Conservation (phyloP, 148 eudicot species). For the Rheum nobile region DNA sequence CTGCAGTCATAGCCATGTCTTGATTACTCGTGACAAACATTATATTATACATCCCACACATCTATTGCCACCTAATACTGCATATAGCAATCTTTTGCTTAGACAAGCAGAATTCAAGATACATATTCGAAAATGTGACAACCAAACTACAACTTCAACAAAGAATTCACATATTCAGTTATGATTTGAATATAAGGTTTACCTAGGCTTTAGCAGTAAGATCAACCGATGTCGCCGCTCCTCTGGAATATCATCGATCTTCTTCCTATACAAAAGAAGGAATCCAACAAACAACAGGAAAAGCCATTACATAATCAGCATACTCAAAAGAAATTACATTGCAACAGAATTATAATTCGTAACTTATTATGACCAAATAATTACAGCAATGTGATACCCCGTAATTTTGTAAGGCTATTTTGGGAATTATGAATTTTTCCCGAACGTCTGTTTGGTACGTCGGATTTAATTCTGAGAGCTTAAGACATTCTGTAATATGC, state of each 20-base stretch:
- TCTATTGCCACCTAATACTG: not conserved
- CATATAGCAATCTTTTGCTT: not conserved
- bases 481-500: too few relatives aligned
- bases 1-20: conserved; percentile 22
- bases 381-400: too few relatives aligned
- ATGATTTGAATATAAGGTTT: not conserved
- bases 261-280: conserved; percentile 41
- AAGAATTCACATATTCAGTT: not conserved
- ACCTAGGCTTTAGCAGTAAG: conserved; percentile 50
- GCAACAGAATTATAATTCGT: not conserved
- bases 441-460: too few relatives aligned
- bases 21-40: not conserved
- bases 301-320: not conserved
- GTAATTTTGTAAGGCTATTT: too few relatives aligned
- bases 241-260: conserved; percentile 67
- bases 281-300: conserved; percentile 2
- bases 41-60: not conserved
- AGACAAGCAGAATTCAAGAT: not conserved
- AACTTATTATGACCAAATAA: too few relatives aligned
- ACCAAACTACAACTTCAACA: not conserved
- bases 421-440: too few relatives aligned
- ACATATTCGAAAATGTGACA: not conserved
- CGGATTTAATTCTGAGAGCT: too few relatives aligned
- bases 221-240: conserved; percentile 61
- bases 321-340: not conserved